A percentile compares a stretch with the other conserved stretches of the same genome.
Conservation (phyloP, 2,329 filamentous ascomycete species). For the Beauveria bassiana region DNA sequence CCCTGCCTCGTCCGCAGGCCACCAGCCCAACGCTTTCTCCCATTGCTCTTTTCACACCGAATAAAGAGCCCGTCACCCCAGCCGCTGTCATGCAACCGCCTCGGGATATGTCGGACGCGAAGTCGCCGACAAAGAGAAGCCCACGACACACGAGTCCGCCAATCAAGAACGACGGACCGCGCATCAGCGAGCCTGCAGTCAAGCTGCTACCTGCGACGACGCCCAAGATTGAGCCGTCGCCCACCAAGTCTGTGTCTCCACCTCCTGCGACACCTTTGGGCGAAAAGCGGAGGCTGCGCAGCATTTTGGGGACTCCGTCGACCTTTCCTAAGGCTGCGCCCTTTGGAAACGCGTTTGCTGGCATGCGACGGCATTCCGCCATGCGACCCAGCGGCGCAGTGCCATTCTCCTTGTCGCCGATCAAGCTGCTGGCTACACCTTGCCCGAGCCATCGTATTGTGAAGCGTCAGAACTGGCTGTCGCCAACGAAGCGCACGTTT, state of each 20-base stretch:
- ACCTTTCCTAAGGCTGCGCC: constrained; percentile 3
- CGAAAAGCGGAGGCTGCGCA: background rate
- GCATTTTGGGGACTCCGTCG: background rate
- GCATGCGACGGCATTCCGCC: constrained; percentile 3
- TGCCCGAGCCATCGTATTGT: background rate
- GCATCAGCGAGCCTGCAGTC: constrained; percentile 23
- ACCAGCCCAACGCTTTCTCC: background rate
- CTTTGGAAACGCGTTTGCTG: constrained; percentile 3
- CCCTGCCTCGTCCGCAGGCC: background rate
- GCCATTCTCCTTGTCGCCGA: background rate
- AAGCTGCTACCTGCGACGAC: constrained; percentile 21
- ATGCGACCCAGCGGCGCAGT: background rate
- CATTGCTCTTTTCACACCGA: background rate
- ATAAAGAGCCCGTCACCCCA: constrained; percentile 20
- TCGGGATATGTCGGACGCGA: constrained; percentile 17
- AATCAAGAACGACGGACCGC: constrained; percentile 19
- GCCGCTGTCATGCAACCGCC: constrained; percentile 17
- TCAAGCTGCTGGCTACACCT: background rate
- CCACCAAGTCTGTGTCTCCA: constrained; percentile 21
- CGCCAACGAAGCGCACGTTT: background rate
- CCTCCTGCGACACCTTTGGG: constrained; percentile 21
- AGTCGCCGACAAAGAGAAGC: constrained; percentile 25
- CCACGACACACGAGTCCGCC: constrained; percentile 20
- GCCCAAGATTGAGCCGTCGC: constrained; percentile 21
- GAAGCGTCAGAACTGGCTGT: background rate